A percentile compares a stretch with the other conserved stretches of the same genome.
These are phyloP conservation scores for Cystobasidium onofrii DNA, from an alignment of 768 basidiomycete species.

Conservation along the genomic window DNA sequence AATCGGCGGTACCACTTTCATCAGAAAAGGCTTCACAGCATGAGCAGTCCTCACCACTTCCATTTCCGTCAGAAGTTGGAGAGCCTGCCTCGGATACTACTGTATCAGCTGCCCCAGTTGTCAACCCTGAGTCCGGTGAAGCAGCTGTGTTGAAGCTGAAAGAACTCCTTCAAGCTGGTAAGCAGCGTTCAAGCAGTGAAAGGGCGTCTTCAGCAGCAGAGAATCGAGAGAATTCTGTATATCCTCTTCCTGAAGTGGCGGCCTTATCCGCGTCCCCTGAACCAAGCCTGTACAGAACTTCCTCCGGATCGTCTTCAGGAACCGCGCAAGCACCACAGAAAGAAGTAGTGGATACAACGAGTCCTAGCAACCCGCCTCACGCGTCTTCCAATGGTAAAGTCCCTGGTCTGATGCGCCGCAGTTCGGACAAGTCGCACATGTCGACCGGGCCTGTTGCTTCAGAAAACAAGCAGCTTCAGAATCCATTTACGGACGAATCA, in stretches of 20 bases:
- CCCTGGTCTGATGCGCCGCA: background rate
- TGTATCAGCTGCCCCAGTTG: background rate
- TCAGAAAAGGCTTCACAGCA: background rate
- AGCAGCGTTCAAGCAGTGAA: too few species aligned
- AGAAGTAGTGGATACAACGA: background rate
- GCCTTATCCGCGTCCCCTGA: background rate
- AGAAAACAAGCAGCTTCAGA: background rate
- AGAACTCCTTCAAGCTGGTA: background rate
- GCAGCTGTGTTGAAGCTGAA: background rate
- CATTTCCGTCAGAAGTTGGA: background rate
- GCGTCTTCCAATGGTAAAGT: background rate
- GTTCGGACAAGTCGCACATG: constrained; percentile 1
- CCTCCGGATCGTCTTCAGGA: background rate
- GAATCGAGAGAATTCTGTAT: too few species aligned
- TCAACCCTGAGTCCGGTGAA: background rate
- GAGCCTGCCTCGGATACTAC: background rate
- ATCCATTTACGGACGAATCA: background rate
- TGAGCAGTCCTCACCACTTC: background rate
- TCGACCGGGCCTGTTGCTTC: background rate
- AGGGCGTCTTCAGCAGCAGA: too few species aligned
- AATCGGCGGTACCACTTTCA: background rate
- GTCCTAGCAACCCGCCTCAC: background rate
- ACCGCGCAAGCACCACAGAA: background rate
- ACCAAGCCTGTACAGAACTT: background rate
- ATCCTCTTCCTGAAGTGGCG: background rate